phyloP scores from a whole-genome alignment of 2,329 filamentous ascomycete genomes.

The Paecilomyces sp. region DNA sequence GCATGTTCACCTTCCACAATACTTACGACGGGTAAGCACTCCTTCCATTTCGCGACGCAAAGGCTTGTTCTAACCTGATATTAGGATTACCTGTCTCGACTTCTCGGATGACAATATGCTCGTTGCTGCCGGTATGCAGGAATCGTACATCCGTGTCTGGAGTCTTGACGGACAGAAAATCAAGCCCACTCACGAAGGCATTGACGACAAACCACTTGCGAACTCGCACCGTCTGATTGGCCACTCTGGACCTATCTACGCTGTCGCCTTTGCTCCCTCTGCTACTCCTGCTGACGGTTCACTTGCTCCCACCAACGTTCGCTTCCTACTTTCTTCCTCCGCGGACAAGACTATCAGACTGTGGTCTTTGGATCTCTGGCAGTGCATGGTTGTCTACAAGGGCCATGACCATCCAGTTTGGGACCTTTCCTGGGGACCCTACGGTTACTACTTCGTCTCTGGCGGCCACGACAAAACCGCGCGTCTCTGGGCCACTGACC shows the following conservation, averaged over 20 bases:
- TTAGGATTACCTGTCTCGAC: slow-evolving; percentile 81
- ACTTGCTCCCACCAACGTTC: slow-evolving; percentile 53
- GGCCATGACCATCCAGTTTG: slow-evolving; percentile 86
- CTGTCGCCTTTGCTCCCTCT: slow-evolving; percentile 79
- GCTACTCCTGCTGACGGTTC: slow-evolving; percentile 43
- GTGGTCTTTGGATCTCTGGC: slow-evolving; percentile 88
- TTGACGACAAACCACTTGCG: slow-evolving; percentile 55
- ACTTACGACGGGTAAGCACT: slow-evolving; percentile 70
- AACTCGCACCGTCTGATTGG: slow-evolving; percentile 75
- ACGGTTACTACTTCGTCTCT: slow-evolving; percentile 90
- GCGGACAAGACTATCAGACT: slow-evolving; percentile 82
- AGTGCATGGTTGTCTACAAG: slow-evolving; percentile 90
- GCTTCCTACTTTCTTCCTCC: slow-evolving; percentile 78
- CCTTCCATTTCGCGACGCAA: slow-evolving; percentile 1
- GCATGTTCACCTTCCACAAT: slow-evolving; percentile 99
- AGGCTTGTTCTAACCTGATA: slow-evolving; percentile 13
- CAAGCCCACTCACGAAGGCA: slow-evolving; percentile 55
- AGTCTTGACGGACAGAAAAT: slow-evolving; percentile 79
- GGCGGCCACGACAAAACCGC: slow-evolving; percentile 85
- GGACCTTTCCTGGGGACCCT: slow-evolving; percentile 82
- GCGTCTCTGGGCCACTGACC: slow-evolving; percentile 85
- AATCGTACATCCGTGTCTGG: slow-evolving; percentile 96
- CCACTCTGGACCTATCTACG: slow-evolving; percentile 83
- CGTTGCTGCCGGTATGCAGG: slow-evolving; percentile 80
- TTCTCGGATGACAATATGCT: slow-evolving; percentile 87